Conservation (phyloP, 139 green algal species). For the Chlorella sp. region DNA sequence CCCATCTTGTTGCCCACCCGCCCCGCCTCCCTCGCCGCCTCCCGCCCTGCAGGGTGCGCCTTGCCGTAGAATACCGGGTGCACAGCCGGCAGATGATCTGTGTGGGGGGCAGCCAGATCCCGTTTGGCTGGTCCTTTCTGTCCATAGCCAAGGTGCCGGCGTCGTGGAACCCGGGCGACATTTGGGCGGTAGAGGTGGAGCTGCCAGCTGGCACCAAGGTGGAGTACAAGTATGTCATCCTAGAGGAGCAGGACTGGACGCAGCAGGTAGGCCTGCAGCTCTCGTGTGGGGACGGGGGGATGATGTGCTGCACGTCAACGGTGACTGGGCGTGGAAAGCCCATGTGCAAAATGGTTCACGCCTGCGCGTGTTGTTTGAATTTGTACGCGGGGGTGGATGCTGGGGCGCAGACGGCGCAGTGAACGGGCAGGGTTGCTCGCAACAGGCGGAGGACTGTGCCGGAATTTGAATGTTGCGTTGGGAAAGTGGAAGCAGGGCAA, state of each 20-base stretch:
- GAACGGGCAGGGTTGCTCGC: too few relatives aligned
- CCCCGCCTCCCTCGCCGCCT: too few relatives aligned
- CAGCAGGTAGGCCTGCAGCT: conserved; percentile 61
- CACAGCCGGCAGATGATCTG: conserved; percentile 93
- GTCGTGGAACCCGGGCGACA: conserved; percentile 76
- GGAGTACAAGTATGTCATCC: conserved; percentile 96
- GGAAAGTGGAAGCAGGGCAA: too few relatives aligned
- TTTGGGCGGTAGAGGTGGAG: conserved; percentile 89
- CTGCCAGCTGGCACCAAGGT: conserved; percentile 72
- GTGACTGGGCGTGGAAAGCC: too few relatives aligned
- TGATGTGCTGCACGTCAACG: too few relatives aligned
- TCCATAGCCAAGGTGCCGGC: conserved; percentile 94
- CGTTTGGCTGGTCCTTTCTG: conserved; percentile 92
- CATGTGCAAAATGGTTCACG: too few relatives aligned
- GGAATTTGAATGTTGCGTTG: too few relatives aligned
- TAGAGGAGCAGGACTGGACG: conserved; percentile 87
- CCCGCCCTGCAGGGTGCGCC: conserved; percentile 56
- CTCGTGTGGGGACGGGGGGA: neutral
- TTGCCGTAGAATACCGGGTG: conserved; percentile 85
- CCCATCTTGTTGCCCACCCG: neutral
- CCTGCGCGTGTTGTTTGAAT: neutral
- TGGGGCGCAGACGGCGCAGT: too few relatives aligned
- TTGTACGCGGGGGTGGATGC: neutral
- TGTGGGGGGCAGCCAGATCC: conserved; percentile 82
- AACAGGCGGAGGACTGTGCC: too few relatives aligned